Percentiles rank a stretch among this genome's conserved stretches.
Conservation (phyloP, 345 rosid genomes). For the Geranium brycei region DNA sequence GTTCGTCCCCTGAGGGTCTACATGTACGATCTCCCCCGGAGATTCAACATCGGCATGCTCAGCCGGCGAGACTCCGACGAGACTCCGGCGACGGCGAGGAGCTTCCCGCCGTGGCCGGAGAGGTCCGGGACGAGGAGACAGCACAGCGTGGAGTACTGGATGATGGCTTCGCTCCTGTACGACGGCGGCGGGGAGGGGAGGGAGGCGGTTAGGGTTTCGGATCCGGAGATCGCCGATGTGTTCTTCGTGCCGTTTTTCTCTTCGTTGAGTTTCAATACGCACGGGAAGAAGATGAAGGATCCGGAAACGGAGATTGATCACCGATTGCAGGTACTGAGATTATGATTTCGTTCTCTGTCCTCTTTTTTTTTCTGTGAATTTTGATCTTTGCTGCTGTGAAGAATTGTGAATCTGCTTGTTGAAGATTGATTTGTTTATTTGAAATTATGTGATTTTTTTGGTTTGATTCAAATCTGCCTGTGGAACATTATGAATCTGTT, state of each 20-base stretch:
- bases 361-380: too few relatives aligned
- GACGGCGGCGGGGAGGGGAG: conserved; percentile 25
- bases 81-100: conserved; percentile 39
- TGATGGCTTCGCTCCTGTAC: conserved; percentile 73
- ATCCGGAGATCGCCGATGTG: conserved; percentile 76
- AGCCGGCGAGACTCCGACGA: conserved; percentile 28
- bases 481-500: too few relatives aligned
- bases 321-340: conserved; percentile 56
- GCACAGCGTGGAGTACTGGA: conserved; percentile 95
- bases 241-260: conserved; percentile 89
- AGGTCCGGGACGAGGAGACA: conserved; percentile 52
- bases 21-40: conserved; percentile 90
- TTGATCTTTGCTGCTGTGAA: too few relatives aligned
- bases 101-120: conserved; percentile 59
- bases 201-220: conserved; percentile 79
- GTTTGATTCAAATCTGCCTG: too few relatives aligned
- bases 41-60: conserved; percentile 74
- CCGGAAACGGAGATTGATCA: conserved; percentile 84
- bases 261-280: conserved; percentile 75
- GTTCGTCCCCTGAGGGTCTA: conserved; percentile 44
- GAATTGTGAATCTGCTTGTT: too few relatives aligned
- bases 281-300: conserved; percentile 86
- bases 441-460: too few relatives aligned
- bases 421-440: too few relatives aligned
- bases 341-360: neutral